Percentiles rank a stretch among this genome's conserved stretches.
Evolutionary conservation across 1,284 basidiomycete species (phyloP).

Genomic region (Heterobasidion irregulare): DNA sequence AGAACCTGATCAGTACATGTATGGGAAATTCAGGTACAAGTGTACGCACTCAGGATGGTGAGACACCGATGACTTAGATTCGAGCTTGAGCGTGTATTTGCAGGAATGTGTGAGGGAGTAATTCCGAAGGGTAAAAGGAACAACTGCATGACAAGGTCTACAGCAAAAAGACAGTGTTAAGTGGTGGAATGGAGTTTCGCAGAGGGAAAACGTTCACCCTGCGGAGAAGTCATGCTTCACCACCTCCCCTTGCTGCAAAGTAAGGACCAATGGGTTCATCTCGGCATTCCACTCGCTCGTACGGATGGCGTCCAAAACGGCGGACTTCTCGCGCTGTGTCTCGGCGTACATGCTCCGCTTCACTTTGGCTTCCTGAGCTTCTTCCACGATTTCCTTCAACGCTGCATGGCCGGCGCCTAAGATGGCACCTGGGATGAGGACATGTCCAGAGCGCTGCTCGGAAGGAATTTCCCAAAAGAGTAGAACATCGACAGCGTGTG

Average conservation of each 20-base stretch:
- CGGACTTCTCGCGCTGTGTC: constrained; percentile 64
- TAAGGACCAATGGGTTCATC: constrained; percentile 62
- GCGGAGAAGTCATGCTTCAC: constrained; percentile 56
- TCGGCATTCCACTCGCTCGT: constrained; percentile 72
- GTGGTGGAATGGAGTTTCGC: neutral
- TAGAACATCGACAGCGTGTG: constrained; percentile 61
- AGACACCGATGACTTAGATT: constrained; percentile 16
- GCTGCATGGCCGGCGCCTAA: constrained; percentile 64
- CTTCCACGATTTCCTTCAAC: constrained; percentile 47
- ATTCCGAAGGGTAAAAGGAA: constrained; percentile 60
- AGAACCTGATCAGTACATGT: neutral
- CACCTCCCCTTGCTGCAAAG: constrained; percentile 29
- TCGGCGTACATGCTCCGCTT: constrained; percentile 86
- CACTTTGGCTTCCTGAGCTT: constrained; percentile 52
- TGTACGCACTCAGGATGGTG: constrained; percentile 28
- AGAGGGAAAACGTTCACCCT: constrained; percentile 35
- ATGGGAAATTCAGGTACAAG: constrained; percentile 1
- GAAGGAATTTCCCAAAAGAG: constrained; percentile 66
- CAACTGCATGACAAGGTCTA: constrained; percentile 49
- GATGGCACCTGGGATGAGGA: constrained; percentile 47
- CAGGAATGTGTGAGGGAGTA: constrained; percentile 52
- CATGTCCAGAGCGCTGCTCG: constrained; percentile 50
- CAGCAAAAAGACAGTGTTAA: neutral
- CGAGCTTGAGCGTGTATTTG: constrained; percentile 45
- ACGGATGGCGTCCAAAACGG: constrained; percentile 59